Conservation (phyloP, 371 early-diverging fungal species). For the Dinochytrium kinnereticum region DNA sequence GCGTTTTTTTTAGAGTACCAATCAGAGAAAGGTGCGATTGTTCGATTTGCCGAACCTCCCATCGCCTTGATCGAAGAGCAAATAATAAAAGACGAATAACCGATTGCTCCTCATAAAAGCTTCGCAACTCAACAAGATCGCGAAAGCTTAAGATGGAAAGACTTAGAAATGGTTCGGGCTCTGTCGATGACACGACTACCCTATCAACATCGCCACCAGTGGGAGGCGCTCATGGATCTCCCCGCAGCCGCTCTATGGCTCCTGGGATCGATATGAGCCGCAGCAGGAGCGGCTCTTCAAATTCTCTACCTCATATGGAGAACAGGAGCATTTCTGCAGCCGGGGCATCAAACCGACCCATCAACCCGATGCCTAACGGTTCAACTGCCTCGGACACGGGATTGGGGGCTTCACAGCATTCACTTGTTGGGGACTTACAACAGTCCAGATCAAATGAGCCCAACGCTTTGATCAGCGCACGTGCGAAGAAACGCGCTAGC, state of each 20-base stretch:
- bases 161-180: neutral
- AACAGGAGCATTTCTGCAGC: neutral
- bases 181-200: neutral
- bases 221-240: conserved; percentile 1
- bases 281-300: neutral
- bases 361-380: neutral
- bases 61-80: too few relatives aligned
- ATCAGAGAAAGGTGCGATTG: too few relatives aligned
- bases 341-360: neutral
- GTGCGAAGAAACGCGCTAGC: conserved; percentile 8
- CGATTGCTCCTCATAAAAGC: too few relatives aligned
- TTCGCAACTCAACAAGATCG: too few relatives aligned
- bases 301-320: neutral
- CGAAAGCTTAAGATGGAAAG: conserved; percentile 5
- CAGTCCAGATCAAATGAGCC: neutral
- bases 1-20: too few relatives aligned
- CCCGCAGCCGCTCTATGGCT: neutral
- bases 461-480: neutral
- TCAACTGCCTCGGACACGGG: neutral
- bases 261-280: neutral
- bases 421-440: conserved; percentile 3
- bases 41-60: too few relatives aligned
- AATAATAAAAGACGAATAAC: neutral
- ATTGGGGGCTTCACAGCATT: neutral
- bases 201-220: too few relatives aligned